Conservation (phyloP, 2,329 filamentous ascomycete species). For the Cercospora sp. region DNA sequence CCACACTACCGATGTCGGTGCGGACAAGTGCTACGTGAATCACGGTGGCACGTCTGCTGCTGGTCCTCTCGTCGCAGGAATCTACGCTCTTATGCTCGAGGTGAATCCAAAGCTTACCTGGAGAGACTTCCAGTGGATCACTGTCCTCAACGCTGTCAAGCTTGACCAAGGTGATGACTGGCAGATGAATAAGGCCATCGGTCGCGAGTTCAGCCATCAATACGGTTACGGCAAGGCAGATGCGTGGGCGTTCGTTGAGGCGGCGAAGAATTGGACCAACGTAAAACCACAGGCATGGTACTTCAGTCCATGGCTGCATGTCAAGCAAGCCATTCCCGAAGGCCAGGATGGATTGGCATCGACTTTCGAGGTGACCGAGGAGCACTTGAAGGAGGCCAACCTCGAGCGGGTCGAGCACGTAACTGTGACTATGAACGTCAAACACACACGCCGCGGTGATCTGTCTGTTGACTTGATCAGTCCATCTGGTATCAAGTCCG, state of each 20-base stretch:
- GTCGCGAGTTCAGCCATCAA: slow-evolving; percentile 87
- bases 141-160: slow-evolving; percentile 78
- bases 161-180: slow-evolving; percentile 77
- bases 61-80: slow-evolving; percentile 86
- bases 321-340: slow-evolving; percentile 82
- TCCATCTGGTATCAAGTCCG: slow-evolving; percentile 76
- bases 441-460: slow-evolving; percentile 84
- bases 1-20: slow-evolving; percentile 91
- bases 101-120: slow-evolving; percentile 84
- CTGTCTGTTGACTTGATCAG: slow-evolving; percentile 89
- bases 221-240: slow-evolving; percentile 97
- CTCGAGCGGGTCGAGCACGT: slow-evolving; percentile 88
- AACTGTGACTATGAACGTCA: slow-evolving; percentile 94
- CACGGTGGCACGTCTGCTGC: slow-evolving; percentile 96
- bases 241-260: slow-evolving; percentile 78
- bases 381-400: slow-evolving; percentile 80
- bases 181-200: slow-evolving; percentile 72
- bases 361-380: slow-evolving; percentile 75
- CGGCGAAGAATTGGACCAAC: slow-evolving; percentile 77
- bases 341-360: slow-evolving; percentile 77
- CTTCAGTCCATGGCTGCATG: slow-evolving; percentile 89
- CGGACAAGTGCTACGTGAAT: slow-evolving; percentile 71
- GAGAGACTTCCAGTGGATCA: slow-evolving; percentile 92
- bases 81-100: slow-evolving; percentile 84
- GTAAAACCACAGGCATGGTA: slow-evolving; percentile 97